phyloP scores from a whole-genome alignment of 306 rosid genomes.

The Inga laurina region DNA sequence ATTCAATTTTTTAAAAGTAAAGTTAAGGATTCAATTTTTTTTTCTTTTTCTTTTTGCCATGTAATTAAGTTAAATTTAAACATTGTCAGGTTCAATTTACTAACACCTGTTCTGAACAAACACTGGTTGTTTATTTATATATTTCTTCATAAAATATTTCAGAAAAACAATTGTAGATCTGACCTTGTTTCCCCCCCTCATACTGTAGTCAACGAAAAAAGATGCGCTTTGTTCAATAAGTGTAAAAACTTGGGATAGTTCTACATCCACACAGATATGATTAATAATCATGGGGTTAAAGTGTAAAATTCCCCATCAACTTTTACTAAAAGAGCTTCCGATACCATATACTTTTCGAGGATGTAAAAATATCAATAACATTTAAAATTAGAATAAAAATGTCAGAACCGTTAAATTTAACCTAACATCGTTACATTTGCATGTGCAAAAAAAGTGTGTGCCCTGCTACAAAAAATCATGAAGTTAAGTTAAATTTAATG shows the following conservation, averaged over 20 bases:
- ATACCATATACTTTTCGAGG: accelerated
- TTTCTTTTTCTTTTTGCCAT: too few species aligned
- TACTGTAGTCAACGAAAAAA: background rate
- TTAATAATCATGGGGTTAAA: too few species aligned
- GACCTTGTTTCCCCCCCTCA: background rate
- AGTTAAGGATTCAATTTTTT: too few species aligned
- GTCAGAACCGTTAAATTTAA: too few species aligned
- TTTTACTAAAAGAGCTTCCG: accelerated
- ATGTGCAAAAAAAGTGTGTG: accelerated
- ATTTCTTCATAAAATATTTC: background rate
- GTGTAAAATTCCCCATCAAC: too few species aligned
- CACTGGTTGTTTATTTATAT: background rate
- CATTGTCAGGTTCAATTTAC: too few species aligned
- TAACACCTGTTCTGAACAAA: too few species aligned
- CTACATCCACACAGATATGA: background rate
- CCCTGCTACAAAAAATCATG: accelerated
- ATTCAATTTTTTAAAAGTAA: too few species aligned
- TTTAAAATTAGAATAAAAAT: too few species aligned
- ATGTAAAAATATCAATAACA: too few species aligned
- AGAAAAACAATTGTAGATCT: background rate
- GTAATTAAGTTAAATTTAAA: too few species aligned
- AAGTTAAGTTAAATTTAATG: accelerated
- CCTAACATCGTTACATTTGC: too few species aligned
- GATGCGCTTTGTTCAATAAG: background rate
- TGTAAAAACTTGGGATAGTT: background rate